Evolutionary conservation across 257 asterid genomes (phyloP).

Genomic region (Solanum etuberosum): DNA sequence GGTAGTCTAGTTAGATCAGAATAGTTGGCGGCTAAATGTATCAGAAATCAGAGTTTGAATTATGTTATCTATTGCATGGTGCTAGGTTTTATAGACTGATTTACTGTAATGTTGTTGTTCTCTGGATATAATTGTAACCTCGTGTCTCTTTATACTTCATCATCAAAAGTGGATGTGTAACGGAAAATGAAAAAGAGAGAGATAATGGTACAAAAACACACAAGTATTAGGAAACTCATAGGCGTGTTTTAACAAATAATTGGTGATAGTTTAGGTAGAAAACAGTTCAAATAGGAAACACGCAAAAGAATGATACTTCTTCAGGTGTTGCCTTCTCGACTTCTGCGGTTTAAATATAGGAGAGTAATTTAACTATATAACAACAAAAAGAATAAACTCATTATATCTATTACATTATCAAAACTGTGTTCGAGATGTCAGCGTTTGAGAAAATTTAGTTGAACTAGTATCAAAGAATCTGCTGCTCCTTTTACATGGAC

Average conservation of each 20-base stretch:
- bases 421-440: neutral
- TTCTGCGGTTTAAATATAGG: neutral
- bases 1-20: neutral
- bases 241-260: neutral
- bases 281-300: neutral
- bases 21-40: neutral
- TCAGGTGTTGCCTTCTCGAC: neutral
- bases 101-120: neutral
- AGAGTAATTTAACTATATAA: neutral
- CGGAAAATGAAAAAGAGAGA: neutral
- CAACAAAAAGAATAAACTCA: neutral
- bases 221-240: neutral
- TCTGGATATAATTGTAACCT: neutral
- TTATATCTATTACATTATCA: neutral
- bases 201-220: neutral
- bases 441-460: neutral
- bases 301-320: neutral
- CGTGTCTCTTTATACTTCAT: neutral
- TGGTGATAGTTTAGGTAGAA: neutral
- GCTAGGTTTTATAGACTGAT: neutral
- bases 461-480: neutral
- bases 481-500: neutral
- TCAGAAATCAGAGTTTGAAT: neutral
- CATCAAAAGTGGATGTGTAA: neutral
- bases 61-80: neutral